Base-by-base conservation (phyloP, 805 yeast species). In the Candida lessepsii region DNA sequence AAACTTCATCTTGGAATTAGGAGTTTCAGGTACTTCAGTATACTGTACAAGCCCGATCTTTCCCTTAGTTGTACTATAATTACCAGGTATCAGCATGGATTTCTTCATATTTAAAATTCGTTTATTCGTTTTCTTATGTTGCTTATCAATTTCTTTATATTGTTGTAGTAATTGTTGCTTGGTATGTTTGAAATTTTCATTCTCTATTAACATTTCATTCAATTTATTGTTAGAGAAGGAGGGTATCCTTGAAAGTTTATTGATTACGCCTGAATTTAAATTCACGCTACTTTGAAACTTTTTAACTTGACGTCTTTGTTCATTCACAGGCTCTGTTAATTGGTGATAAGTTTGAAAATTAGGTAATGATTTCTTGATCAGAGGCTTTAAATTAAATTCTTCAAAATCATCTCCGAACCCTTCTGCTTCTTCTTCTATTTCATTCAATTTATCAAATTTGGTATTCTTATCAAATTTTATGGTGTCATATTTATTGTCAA, bases 1-100 rank as follows among this genome's bases (percentile, higher is more conserved):
- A 51, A 67, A 82, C 34, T 63, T 65, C 81, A 82, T 79, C 17
- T 48, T 54, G n/a, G 49, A 44, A 31, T 52, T 56, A 15, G 50
- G 42, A 1, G 49, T 50, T 18, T 35, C 30, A 1, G 53, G 52
- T 47, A 29, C 48, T 32, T 37, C 51, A 35, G 61, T 64, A 9
- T 34, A 34, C 13, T 23, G 29, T 4, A 34, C 29, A 25, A 24
- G 37, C 4, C 37, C 37, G 21, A 24, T 34, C 9, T 34, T 34
- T 3, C 35, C 27, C 19, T 21, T 32, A 13, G 24, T 9, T 11
- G 27, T 28, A 15, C 39, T 23, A 17, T 20, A 23, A n/a, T 26
- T 35, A 5, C 39, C 42, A 5, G 49, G 45, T 19, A 40, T 38
- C 24, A 41, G 38, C 44, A 34, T 45, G 20, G 44, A 37, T 23